These are phyloP conservation scores for Asclepias syriaca DNA, from an alignment of 257 asterid genomes.

Conservation along the genomic window DNA sequence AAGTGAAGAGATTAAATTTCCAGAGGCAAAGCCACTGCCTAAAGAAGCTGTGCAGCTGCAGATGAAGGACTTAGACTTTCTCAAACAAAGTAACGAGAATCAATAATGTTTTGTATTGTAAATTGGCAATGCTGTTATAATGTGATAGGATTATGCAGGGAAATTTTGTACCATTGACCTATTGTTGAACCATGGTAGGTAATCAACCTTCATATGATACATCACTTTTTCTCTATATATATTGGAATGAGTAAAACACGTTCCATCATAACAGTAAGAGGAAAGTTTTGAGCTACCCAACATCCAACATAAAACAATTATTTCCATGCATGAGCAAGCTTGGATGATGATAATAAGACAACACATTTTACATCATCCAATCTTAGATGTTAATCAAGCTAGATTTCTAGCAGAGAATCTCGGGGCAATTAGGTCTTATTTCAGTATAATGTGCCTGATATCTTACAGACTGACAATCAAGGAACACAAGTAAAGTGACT, in stretches of 20 bases:
- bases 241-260: not conserved
- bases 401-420: not conserved
- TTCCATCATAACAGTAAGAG: not conserved
- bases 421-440: not conserved
- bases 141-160: not conserved
- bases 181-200: not conserved
- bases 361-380: not conserved
- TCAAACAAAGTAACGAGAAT: slow-evolving; percentile 42
- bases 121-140: not conserved
- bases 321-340: not conserved
- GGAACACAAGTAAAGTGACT: not conserved
- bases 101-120: not conserved
- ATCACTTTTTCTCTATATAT: not conserved
- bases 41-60: slow-evolving; percentile 89
- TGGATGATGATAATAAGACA: not conserved
- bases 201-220: not conserved
- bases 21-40: slow-evolving; percentile 60
- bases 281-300: not conserved
- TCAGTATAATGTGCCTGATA: not conserved
- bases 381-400: not conserved
- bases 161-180: not conserved
- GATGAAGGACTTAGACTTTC: slow-evolving; percentile 88
- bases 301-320: not conserved
- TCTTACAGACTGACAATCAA: not conserved
- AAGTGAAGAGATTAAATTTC: slow-evolving; percentile 49